Evolutionary conservation across 768 basidiomycete species (phyloP).

Genomic region (Lactarius hatsudake): DNA sequence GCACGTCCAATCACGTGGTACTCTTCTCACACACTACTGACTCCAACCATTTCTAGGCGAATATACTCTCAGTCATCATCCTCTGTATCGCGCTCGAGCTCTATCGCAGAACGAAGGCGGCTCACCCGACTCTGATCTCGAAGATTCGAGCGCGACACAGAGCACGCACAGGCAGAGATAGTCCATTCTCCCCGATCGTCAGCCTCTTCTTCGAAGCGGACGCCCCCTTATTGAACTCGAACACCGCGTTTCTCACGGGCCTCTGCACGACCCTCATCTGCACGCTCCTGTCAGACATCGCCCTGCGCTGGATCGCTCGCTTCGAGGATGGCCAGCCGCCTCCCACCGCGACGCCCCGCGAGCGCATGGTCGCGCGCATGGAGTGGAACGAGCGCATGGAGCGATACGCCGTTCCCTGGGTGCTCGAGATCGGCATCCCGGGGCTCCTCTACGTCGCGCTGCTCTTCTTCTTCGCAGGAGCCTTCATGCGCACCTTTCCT

Average conservation of each 20-base stretch:
- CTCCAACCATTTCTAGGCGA: not conserved
- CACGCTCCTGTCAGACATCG: constrained; percentile 17
- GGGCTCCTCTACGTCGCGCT: constrained; percentile 12
- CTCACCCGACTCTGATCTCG: constrained; percentile 7
- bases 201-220: constrained; percentile 17
- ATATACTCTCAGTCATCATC: constrained; percentile 14
- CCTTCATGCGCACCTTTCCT: constrained; percentile 10
- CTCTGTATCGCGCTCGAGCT: constrained; percentile 18
- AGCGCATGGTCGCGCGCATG: constrained; percentile 21
- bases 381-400: constrained; percentile 20
- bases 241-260: constrained; percentile 14
- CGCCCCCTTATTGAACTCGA: constrained; percentile 12
- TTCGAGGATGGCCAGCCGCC: constrained; percentile 8
- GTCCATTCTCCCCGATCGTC: constrained; percentile 16
- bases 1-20: not conserved
- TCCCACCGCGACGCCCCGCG: not conserved
- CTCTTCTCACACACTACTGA: not conserved
- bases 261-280: constrained; percentile 16
- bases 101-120: constrained; percentile 18
- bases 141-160: constrained; percentile 18
- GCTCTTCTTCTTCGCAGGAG: constrained; percentile 6
- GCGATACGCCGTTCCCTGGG: constrained; percentile 12
- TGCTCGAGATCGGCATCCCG: constrained; percentile 15
- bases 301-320: constrained; percentile 18
- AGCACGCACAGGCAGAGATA: constrained; percentile 5